These are phyloP conservation scores for Solanum medicagineum DNA, from an alignment of 257 asterid genomes.

Conservation along the genomic window DNA sequence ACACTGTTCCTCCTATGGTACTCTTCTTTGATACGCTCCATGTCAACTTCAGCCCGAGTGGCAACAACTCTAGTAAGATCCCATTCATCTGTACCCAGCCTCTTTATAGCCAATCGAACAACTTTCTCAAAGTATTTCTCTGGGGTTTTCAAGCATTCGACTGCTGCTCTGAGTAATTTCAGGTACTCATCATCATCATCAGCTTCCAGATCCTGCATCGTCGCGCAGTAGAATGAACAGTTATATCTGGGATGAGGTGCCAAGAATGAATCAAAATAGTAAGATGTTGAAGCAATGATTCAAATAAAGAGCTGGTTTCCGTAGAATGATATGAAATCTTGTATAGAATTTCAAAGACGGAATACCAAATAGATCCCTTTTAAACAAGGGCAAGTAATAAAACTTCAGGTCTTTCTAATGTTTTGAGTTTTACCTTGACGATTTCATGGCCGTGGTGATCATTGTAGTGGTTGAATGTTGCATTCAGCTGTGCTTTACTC, in stretches of 20 bases:
- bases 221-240: neutral
- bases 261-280: neutral
- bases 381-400: neutral
- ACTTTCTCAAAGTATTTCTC: conserved; percentile 67
- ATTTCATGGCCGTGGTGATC: conserved; percentile 59
- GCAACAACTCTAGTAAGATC: conserved; percentile 78
- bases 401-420: neutral
- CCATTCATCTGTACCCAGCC: conserved; percentile 65
- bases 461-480: conserved; percentile 71
- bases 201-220: conserved; percentile 52
- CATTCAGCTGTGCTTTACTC: conserved; percentile 90
- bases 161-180: conserved; percentile 48
- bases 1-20: conserved; percentile 60
- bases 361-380: neutral
- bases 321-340: neutral
- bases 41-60: conserved; percentile 66
- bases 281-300: neutral
- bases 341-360: neutral
- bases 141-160: conserved; percentile 63
- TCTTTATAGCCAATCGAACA: conserved; percentile 51
- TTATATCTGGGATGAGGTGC: neutral
- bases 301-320: neutral
- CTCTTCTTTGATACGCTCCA: conserved; percentile 57
- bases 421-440: conserved; percentile 42
- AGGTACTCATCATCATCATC: conserved; percentile 51